Evolutionary conservation across 169 alveolate genomes (phyloP).

Genomic region (Eimeria necatrix): DNA sequence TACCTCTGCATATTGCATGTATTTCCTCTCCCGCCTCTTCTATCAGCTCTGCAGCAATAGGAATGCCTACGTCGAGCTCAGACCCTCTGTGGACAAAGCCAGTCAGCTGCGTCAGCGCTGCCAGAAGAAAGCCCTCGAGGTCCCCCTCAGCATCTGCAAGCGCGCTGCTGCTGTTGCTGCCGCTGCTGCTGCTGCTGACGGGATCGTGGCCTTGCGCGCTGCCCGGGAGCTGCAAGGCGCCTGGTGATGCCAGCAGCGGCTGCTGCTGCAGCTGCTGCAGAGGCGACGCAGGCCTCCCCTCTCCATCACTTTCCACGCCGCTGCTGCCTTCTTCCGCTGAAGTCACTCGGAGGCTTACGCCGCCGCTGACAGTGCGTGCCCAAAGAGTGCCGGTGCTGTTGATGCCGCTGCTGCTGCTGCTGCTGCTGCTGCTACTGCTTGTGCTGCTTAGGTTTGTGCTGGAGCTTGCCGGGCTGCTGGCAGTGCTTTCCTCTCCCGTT

Average conservation of each 20-base stretch:
- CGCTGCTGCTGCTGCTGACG: slow-evolving; percentile 13
- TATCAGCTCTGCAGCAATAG: neutral
- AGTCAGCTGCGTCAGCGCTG: neutral
- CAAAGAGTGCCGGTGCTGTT: neutral
- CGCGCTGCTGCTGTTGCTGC: neutral
- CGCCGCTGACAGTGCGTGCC: slow-evolving; percentile 32
- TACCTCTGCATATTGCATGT: slow-evolving; percentile 1
- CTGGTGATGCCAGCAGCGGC: neutral
- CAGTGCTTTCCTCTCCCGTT: neutral
- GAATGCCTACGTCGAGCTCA: slow-evolving; percentile 8
- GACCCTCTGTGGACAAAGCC: neutral
- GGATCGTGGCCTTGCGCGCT: neutral
- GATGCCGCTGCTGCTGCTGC: neutral
- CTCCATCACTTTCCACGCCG: slow-evolving; percentile 7
- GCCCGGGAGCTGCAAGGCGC: neutral
- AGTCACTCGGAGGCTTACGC: slow-evolving; percentile 4
- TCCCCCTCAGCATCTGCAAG: neutral
- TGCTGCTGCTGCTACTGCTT: slow-evolving; percentile 3
- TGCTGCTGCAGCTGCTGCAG: neutral
- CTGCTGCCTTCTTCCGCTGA: slow-evolving; percentile 16
- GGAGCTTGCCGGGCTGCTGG: too few species aligned
- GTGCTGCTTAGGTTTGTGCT: too few species aligned
- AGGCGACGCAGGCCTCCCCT: neutral
- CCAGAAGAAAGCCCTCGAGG: neutral
- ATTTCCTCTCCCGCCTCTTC: slow-evolving; percentile 34